Percentiles rank a stretch among this genome's conserved stretches.
These are phyloP conservation scores for Actinomortierella ambigua DNA, from an alignment of 371 early-diverging fungal species.

Conservation along the genomic window DNA sequence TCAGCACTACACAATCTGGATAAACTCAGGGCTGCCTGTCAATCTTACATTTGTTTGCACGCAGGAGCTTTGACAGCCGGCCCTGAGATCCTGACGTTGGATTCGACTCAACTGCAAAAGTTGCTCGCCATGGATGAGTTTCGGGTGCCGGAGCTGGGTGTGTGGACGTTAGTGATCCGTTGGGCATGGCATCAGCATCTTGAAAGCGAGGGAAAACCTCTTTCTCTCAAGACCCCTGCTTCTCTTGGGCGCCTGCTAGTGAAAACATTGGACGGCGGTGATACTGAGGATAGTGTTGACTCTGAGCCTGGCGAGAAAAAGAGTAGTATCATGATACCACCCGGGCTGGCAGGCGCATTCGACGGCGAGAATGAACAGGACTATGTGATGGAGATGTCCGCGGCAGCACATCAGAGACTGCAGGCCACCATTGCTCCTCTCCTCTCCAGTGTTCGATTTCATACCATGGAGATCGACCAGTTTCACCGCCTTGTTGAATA, in stretches of 20 bases:
- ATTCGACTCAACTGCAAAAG: conserved; percentile 26
- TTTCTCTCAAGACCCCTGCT: conserved; percentile 22
- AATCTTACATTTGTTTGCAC: conserved; percentile 34
- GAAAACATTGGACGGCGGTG: no score
- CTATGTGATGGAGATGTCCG: no score
- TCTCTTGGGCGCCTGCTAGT: conserved; percentile 29
- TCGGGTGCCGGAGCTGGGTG: conserved; percentile 33
- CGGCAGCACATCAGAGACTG: conserved; percentile 36
- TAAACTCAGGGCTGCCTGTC: conserved; percentile 30
- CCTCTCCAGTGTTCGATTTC: conserved; percentile 25
- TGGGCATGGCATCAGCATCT: conserved; percentile 37
- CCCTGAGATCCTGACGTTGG: conserved; percentile 21
- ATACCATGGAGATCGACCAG: conserved; percentile 27
- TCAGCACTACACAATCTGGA: conserved; percentile 19
- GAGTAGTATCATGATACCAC: no score
- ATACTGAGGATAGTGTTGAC: no score
- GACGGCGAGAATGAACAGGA: no score
- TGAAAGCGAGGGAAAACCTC: conserved; percentile 28
- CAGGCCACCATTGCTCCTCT: conserved; percentile 17
- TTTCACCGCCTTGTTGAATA: conserved; percentile 35
- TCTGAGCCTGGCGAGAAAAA: no score
- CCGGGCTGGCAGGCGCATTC: no score
- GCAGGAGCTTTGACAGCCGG: conserved; percentile 29
- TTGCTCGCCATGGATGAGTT: conserved; percentile 38
- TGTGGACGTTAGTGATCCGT: conserved; percentile 42